A percentile compares a stretch with the other conserved stretches of the same genome.
Conservation (phyloP, 1,139 yeast species). For the Candida sp. region DNA sequence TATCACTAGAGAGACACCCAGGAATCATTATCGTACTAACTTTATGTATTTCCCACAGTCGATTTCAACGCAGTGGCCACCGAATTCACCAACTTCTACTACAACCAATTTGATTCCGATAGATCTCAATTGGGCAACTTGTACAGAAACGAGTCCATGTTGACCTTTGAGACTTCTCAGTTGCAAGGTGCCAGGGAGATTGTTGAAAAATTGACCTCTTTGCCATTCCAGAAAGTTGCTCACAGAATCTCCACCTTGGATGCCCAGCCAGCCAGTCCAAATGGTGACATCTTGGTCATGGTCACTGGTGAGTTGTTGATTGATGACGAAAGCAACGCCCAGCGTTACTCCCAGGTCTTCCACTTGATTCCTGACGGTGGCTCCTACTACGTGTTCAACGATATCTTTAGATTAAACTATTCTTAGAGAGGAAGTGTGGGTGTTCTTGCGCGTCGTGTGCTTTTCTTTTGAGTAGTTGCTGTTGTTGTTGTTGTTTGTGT, state of each 20-base stretch:
- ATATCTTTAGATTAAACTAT: constrained; percentile 93
- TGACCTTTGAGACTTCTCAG: constrained; percentile 94
- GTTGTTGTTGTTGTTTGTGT: not conserved
- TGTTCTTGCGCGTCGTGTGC: not conserved
- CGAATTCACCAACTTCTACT: constrained; percentile 93
- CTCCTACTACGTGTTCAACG: constrained; percentile 94
- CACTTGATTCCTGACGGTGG: constrained; percentile 93
- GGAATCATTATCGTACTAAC: constrained; percentile 16
- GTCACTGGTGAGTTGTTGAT: constrained; percentile 95
- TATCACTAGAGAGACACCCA: not conserved
- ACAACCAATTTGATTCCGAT: constrained; percentile 93
- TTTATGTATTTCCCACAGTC: constrained; percentile 30
- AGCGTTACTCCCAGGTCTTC: constrained; percentile 96
- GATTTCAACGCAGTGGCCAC: constrained; percentile 76
- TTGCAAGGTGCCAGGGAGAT: constrained; percentile 93
- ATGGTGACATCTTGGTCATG: constrained; percentile 95
- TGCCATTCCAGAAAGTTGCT: constrained; percentile 91
- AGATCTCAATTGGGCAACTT: constrained; percentile 92
- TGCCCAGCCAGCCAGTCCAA: constrained; percentile 97
- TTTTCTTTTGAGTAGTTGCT: not conserved
- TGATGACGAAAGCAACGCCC: constrained; percentile 95
- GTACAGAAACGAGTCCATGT: constrained; percentile 97
- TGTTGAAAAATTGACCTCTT: constrained; percentile 84
- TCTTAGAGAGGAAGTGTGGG: constrained; percentile 28
- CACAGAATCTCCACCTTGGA: constrained; percentile 95